Base-by-base conservation (phyloP, 176 grass and related monocot genomes). In the Dendrocalamus sinicus region DNA sequence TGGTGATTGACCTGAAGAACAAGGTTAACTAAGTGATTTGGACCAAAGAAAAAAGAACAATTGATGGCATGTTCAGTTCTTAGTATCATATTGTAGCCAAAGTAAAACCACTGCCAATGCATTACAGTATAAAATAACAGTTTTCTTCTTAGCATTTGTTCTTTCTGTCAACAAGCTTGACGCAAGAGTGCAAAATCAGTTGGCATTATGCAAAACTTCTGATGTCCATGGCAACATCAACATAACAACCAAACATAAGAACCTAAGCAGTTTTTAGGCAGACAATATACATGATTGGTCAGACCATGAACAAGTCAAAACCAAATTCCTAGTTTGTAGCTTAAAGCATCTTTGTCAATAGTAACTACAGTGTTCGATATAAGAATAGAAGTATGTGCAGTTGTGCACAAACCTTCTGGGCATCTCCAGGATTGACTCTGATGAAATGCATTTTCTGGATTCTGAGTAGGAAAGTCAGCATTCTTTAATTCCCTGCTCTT, bases 1-100 rank as follows among this genome's bases (percentile, higher is more conserved):
- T 80, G 89, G 84, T 74, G 96, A 99, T 39, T 94, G 92, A 80
- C 96, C 96, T 99, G 83, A 84, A 92, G 12, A 81, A 66, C 46
- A 86, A 64, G 24, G 60, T 67, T 83, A 72, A 85, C 7, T 85
- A 13, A 69, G 76, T 23, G 10, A 0, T 69, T 78, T 73, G 12
- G 6, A 61, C 4, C 2, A 50, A 68, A 59, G 15, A 74, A 9
- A 84, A 68, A 39, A 48, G 50, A 10, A 45, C 15, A 23, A 26
- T 12, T 10, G 43, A 70, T 48, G 0, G 9, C 60, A 2, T 73
- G 9, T 2, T 40, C 32, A 19, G 0, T n/a, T 77, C 53, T 40
- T 35, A 17, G 5, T 13, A 7, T 6, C 55, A 45, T 45, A 23
- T 0, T 17, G 39, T 41, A 70, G 72, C 20, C 74, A 37, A 44